Evolutionary conservation across 2,329 filamentous ascomycete genomes (phyloP).

Genomic region (Aspergillus aculeatus): DNA sequence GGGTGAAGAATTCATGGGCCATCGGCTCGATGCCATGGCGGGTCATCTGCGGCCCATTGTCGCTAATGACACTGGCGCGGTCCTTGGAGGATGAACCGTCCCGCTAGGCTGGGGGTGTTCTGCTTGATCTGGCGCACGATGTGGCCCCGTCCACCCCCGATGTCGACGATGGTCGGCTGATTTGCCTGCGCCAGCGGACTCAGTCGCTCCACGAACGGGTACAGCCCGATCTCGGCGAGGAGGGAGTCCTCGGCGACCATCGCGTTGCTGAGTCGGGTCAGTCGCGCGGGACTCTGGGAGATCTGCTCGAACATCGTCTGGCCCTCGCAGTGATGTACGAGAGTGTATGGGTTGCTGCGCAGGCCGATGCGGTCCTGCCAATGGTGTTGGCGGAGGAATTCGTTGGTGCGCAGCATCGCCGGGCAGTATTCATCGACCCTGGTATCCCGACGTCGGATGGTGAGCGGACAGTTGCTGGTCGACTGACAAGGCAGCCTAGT

Average conservation of each 20-base stretch:
- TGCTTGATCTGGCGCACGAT: conserved; percentile 16
- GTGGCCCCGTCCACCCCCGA: conserved; percentile 23
- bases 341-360: conserved; percentile 19
- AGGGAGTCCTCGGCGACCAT: conserved; percentile 12
- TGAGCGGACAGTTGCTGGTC: no score
- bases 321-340: conserved; percentile 17
- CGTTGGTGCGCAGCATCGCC: conserved; percentile 14
- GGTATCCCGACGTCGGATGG: not conserved
- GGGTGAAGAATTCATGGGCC: conserved; percentile 23
- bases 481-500: no score
- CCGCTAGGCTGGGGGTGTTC: conserved; percentile 12
- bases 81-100: conserved; percentile 27
- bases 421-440: conserved; percentile 17
- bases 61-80: conserved; percentile 13
- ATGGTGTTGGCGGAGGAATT: conserved; percentile 17
- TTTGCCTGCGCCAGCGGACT: conserved; percentile 8
- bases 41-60: conserved; percentile 12
- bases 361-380: conserved; percentile 17
- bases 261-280: conserved; percentile 16
- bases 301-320: conserved; percentile 22
- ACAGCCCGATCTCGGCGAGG: conserved; percentile 22
- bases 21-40: conserved; percentile 17
- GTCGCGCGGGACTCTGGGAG: conserved; percentile 10
- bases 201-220: conserved; percentile 18
- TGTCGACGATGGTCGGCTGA: conserved; percentile 21